Evolutionary conservation across 2,329 filamentous ascomycete genomes (phyloP).

Genomic region (Emergomyces africanus): DNA sequence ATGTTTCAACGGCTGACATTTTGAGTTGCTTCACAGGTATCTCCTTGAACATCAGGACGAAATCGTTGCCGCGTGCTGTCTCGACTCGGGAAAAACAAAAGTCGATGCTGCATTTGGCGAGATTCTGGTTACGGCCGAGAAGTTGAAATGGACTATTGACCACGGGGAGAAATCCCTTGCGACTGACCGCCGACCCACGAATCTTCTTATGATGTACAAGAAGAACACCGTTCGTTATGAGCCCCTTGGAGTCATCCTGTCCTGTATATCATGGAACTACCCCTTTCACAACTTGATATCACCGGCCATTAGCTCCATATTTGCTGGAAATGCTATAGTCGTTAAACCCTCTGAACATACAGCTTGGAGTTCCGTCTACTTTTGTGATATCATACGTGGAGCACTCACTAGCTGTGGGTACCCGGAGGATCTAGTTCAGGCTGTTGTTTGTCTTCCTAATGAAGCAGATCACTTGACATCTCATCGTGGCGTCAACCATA

Average conservation of each 20-base stretch:
- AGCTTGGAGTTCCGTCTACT: conserved; percentile 81
- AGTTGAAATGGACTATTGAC: conserved; percentile 83
- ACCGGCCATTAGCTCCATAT: conserved; percentile 79
- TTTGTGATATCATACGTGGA: conserved; percentile 61
- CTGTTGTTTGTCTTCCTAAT: conserved; percentile 75
- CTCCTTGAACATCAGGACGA: conserved; percentile 80
- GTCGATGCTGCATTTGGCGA: conserved; percentile 90
- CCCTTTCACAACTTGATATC: conserved; percentile 91
- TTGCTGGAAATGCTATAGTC: conserved; percentile 80
- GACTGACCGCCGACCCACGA: conserved; percentile 65
- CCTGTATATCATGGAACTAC: conserved; percentile 95
- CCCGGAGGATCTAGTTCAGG: conserved; percentile 69
- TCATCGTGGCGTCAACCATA: conserved; percentile 69
- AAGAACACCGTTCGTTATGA: conserved; percentile 82
- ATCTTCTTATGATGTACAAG: conserved; percentile 92
- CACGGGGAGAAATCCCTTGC: conserved; percentile 74
- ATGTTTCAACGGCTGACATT: not conserved
- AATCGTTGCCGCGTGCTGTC: conserved; percentile 71
- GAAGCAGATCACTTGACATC: conserved; percentile 71
- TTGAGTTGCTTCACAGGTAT: conserved; percentile 35
- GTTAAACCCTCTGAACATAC: conserved; percentile 95
- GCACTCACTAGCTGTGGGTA: conserved; percentile 75
- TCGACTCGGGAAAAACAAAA: conserved; percentile 94
- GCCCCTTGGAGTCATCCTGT: conserved; percentile 81
- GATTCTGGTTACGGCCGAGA: conserved; percentile 86